These are phyloP conservation scores for Eucalyptus erythrocorys DNA, from an alignment of 345 rosid species.

Conservation along the genomic window DNA sequence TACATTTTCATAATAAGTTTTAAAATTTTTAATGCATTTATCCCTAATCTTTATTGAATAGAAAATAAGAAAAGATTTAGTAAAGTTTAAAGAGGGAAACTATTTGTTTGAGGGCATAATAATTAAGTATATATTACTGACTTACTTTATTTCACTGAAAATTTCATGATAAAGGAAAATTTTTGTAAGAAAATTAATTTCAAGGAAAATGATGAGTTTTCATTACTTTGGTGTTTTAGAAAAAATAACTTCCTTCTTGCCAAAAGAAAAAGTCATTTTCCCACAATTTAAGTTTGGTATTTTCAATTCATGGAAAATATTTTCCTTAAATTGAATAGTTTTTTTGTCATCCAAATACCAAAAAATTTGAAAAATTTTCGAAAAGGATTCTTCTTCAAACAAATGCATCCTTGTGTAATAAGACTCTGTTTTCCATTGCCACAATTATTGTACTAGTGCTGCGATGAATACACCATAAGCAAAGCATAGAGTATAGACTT, in stretches of 20 bases:
- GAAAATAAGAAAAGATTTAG: too few relatives aligned
- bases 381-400: not conserved
- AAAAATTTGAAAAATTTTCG: too few relatives aligned
- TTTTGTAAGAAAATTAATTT: too few relatives aligned
- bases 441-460: not conserved
- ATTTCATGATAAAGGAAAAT: not conserved
- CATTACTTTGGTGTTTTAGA: not conserved
- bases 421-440: not conserved
- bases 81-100: not conserved
- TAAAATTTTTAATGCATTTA: too few relatives aligned
- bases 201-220: not conserved
- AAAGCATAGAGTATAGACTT: not conserved
- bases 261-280: not conserved
- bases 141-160: too few relatives aligned
- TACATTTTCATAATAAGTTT: too few relatives aligned
- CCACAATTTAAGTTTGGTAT: not conserved
- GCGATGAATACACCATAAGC: not conserved
- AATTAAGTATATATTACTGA: not conserved
- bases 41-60: too few relatives aligned
- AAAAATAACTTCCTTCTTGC: not conserved
- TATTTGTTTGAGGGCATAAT: too few relatives aligned
- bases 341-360: not conserved
- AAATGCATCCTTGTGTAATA: not conserved
- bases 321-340: not conserved
- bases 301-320: not conserved